Evolutionary conservation across 2,329 filamentous ascomycete species (phyloP).

Genomic region (Apiospora aurea): DNA sequence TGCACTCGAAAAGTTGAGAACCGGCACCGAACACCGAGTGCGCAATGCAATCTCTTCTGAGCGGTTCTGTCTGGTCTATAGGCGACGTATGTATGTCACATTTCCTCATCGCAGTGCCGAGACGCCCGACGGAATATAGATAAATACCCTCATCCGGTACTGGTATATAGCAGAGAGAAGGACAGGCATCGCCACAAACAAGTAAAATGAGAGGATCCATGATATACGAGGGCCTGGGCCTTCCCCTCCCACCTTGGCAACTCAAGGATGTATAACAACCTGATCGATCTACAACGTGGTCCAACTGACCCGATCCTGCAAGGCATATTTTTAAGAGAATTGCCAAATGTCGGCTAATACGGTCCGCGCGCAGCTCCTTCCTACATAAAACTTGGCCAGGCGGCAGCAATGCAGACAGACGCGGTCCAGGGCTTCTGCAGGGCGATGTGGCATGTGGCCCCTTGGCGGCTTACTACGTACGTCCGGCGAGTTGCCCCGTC

Average conservation of each 20-base stretch:
- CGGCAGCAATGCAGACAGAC: neutral
- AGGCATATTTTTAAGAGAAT: neutral
- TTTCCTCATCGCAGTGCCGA: neutral
- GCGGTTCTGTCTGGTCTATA: neutral
- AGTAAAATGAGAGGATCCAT: constrained; percentile 12
- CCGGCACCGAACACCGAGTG: neutral
- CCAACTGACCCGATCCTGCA: neutral
- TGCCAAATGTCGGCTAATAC: neutral
- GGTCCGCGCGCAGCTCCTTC: neutral
- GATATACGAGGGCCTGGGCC: neutral
- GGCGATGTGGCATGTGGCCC: neutral
- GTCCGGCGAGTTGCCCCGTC: neutral
- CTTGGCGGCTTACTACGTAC: constrained; percentile 15
- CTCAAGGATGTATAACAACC: neutral
- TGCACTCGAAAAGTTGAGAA: neutral
- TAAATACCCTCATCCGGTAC: neutral
- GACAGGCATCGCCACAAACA: neutral
- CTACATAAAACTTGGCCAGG: neutral
- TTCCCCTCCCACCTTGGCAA: neutral
- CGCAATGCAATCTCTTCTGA: neutral
- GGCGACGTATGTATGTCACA: neutral
- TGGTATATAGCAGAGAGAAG: neutral
- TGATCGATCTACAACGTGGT: neutral
- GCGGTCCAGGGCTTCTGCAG: neutral
- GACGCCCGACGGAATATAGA: neutral